Conservation (phyloP, 2,329 filamentous ascomycete genomes). For the Alternaria burnsii region DNA sequence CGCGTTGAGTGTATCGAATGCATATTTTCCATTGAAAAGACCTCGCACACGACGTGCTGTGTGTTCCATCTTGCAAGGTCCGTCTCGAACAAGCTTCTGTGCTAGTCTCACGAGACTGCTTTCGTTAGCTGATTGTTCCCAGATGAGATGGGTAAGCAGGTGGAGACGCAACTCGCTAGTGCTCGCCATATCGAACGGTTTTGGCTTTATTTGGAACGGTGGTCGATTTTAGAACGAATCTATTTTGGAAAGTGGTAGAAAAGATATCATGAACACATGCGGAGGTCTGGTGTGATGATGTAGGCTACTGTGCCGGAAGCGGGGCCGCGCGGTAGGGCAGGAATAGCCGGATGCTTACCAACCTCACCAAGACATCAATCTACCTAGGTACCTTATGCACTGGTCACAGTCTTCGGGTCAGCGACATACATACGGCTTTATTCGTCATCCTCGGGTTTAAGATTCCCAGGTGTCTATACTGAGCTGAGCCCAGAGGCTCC, state of each 20-base stretch:
- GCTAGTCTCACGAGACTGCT: conserved; percentile 52
- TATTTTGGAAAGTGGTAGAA: neutral
- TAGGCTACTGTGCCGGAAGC: conserved; percentile 8
- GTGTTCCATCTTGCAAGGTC: conserved; percentile 43
- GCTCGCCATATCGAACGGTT: neutral
- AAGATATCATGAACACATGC: neutral
- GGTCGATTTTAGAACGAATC: rapidly evolving
- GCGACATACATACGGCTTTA: neutral
- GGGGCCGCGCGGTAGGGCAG: conserved; percentile 7
- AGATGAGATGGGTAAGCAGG: neutral
- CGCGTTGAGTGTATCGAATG: conserved; percentile 46
- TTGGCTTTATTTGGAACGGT: too few species aligned
- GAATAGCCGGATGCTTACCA: conserved; percentile 17
- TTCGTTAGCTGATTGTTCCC: conserved; percentile 1
- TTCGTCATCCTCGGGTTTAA: neutral
- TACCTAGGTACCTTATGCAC: neutral
- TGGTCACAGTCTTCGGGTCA: neutral
- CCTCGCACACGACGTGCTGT: conserved; percentile 46
- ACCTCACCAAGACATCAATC: neutral
- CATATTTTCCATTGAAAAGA: conserved; percentile 43
- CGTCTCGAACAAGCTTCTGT: conserved; percentile 51
- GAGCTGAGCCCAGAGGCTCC: neutral
- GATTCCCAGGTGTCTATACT: neutral
- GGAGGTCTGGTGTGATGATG: conserved; percentile 3
- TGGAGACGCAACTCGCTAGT: conserved; percentile 8